Conservation (phyloP, 768 basidiomycete genomes). For the Arthromyces matolae region DNA sequence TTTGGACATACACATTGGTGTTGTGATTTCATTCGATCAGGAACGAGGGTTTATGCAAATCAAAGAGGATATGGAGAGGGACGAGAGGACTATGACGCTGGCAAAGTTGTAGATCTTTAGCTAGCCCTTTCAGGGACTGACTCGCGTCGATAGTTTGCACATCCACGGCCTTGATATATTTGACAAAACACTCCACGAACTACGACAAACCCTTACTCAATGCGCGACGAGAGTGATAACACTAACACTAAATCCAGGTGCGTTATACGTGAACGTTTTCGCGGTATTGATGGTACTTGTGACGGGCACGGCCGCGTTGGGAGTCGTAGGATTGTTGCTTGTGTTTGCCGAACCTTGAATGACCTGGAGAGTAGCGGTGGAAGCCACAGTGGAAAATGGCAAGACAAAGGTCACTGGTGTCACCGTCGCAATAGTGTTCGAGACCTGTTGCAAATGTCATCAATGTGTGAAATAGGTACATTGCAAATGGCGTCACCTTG, state of each 20-base stretch:
- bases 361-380: slow-evolving; percentile 43
- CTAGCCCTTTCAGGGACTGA: too few relatives aligned
- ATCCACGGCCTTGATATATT: too few relatives aligned
- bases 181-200: too few relatives aligned
- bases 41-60: slow-evolving; percentile 33
- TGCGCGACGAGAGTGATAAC: slow-evolving; percentile 34
- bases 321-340: slow-evolving; percentile 53
- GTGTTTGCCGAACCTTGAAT: slow-evolving; percentile 45
- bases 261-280: slow-evolving; percentile 50
- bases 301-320: slow-evolving; percentile 44
- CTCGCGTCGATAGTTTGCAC: too few relatives aligned
- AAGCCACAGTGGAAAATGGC: slow-evolving; percentile 47
- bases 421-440: slow-evolving; percentile 43
- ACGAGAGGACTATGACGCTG: neutral
- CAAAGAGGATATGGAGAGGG: slow-evolving; percentile 26
- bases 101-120: slow-evolving; percentile 4
- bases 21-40: slow-evolving; percentile 31
- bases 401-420: slow-evolving; percentile 48
- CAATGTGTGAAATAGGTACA: too few relatives aligned
- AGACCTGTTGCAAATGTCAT: slow-evolving; percentile 37
- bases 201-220: too few relatives aligned
- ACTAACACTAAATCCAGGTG: slow-evolving; percentile 43
- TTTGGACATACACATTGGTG: slow-evolving; percentile 41
- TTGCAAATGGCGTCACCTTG: too few relatives aligned
- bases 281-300: slow-evolving; percentile 44